Conservation (phyloP, 352 stramenopile species). For the Phytophthora citricola region DNA sequence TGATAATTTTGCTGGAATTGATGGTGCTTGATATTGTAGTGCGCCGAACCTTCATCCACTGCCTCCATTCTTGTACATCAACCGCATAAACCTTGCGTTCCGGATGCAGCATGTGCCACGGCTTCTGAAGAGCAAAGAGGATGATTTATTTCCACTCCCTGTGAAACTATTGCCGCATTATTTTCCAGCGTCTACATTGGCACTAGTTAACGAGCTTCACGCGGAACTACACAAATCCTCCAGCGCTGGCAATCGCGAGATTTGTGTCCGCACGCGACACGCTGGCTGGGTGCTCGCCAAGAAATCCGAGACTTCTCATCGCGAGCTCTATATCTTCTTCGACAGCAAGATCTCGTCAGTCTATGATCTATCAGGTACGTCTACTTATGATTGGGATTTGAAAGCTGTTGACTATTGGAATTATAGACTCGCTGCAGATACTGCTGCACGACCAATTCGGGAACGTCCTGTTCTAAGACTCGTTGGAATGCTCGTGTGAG, state of each 20-base stretch:
- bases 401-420: constrained; percentile 12
- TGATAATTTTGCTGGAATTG: constrained; percentile 1
- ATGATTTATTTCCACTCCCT: constrained; percentile 56
- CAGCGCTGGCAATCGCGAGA: constrained; percentile 44
- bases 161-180: constrained; percentile 53
- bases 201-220: constrained; percentile 54
- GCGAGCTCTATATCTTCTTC: constrained; percentile 68
- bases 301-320: constrained; percentile 48
- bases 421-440: constrained; percentile 53
- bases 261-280: constrained; percentile 62
- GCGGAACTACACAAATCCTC: constrained; percentile 41
- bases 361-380: constrained; percentile 58
- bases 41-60: constrained; percentile 26
- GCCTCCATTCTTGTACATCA: constrained; percentile 62
- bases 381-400: not conserved
- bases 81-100: constrained; percentile 64
- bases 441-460: constrained; percentile 63
- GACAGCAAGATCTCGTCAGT: constrained; percentile 70
- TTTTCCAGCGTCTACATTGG: constrained; percentile 45
- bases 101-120: constrained; percentile 56
- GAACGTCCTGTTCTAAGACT: constrained; percentile 52
- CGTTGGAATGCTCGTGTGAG: not conserved
- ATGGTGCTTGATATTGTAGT: constrained; percentile 24
- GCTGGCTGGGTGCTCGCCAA: constrained; percentile 68
- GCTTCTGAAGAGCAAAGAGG: constrained; percentile 59